Evolutionary conservation across 305 asterid genomes (phyloP).

Genomic region (Solanum aculeatissimum): DNA sequence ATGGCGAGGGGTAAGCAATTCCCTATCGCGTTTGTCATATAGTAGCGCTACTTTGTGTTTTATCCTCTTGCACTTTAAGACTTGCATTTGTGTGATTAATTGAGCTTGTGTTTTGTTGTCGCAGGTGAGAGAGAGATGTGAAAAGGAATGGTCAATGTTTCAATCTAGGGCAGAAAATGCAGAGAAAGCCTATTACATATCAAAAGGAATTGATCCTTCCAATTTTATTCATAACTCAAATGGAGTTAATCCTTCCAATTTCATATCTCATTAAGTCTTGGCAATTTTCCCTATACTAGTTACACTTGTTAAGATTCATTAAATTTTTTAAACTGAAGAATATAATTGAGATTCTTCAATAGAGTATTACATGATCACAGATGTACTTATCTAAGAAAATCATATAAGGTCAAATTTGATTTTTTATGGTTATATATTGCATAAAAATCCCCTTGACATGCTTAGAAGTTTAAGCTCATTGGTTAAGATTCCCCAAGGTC

Average conservation of each 20-base stretch:
- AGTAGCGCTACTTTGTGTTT: neutral
- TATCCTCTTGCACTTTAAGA: neutral
- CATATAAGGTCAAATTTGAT: neutral
- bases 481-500: too few relatives aligned
- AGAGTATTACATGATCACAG: neutral
- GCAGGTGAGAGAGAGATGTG: slow-evolving; percentile 66
- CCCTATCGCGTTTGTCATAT: neutral
- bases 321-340: neutral
- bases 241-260: slow-evolving; percentile 28
- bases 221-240: slow-evolving; percentile 24
- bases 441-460: neutral
- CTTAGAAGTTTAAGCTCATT: neutral
- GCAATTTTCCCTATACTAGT: neutral
- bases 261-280: neutral
- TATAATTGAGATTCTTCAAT: neutral
- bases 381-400: neutral
- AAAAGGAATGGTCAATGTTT: slow-evolving; percentile 63
- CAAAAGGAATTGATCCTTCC: slow-evolving; percentile 26
- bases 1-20: slow-evolving; percentile 63
- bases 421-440: neutral
- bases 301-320: neutral
- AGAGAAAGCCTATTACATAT: slow-evolving; percentile 39
- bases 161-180: slow-evolving; percentile 36
- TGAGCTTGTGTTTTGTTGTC: neutral
- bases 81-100: neutral